Base-by-base conservation (phyloP, 2,329 filamentous ascomycete species). In the Talaromyces albobiverticillius region DNA sequence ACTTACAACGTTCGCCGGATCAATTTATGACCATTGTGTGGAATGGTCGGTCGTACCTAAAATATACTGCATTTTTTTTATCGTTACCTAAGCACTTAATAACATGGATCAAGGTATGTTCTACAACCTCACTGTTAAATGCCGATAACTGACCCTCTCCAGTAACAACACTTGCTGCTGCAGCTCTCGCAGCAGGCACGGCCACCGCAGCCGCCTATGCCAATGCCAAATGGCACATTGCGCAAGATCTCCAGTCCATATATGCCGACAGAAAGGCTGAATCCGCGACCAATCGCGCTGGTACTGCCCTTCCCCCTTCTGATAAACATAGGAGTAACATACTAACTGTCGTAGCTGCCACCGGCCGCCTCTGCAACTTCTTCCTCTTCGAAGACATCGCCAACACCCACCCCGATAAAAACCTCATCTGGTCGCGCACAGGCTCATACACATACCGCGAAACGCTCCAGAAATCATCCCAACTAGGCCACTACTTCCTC, bases 221-320 rank as follows among this genome's bases (percentile, higher is more conserved):
- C 9, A 82, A 91, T 63, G 88, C 83, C 51, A 89, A 87, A 72
- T 85, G 81, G 61, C 82, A 88, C 65, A 65, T 91, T 47, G 67
- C 71, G 40, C 82, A 87, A 62, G 88, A 92, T 66, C 59, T 87
- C 14, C 61, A 64, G 0, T 61, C 62, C 6, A 31, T 55, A 36
- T 51, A 31, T n/a, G 4, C 1, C 20, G 16, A 34, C 5, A 46
- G 46, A 34, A 22, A 20, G 2, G 42, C 40, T 26, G 53, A 55
- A 51, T 13, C 38, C 23, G 20, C 32, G 3, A 8, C 46, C 51
- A 67, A 69, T 4, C 74, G 76, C 67, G 79, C 78, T 34, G 65
- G 82, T 84, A 69, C n/a, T 57, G 69, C 10, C 7, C 1, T 16
- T 20, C 25, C n/a, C 11, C 18, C 13, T 1, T 20, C 3, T 25